Base-by-base conservation (phyloP, 257 asterid species). In the Vinca minor region DNA sequence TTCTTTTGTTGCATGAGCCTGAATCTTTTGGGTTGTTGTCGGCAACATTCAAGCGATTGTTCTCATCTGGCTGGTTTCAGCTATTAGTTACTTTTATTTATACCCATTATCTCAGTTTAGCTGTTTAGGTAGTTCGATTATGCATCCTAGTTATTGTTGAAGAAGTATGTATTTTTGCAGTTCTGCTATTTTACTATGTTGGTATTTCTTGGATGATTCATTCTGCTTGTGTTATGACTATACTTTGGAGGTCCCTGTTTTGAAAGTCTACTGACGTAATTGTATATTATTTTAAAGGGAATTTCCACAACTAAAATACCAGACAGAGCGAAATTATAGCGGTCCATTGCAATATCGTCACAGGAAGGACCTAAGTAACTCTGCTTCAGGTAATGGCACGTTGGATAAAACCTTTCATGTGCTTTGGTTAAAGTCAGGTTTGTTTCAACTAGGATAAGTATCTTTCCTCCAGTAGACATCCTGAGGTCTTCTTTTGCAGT, bases 331-430 rank as follows among this genome's bases (percentile, higher is more conserved):
- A 59, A 93, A 67, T 72, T 79, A 74, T 74, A 87, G 97, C 59
- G 96, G 96, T 42, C 93, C 94, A 21, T 62, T 89, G 80, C 99
- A 89, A 73, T 63, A 68, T 75, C 92, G 90, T 69, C 95, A 79
- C 60, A 87, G 78, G 76, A 93, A 82, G 80, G 96, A 87, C 55
- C 68, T 69, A 35, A 71, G 75, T 75, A 76, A 75, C 71, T 74
- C 81, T 38, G 49, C 78, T 11, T 52, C 85, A 64, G 94, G 95
- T 87, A 85, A 79, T 71, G 54, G 73, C 21, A 59, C 7, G 52
- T 52, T 29, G 38, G 38, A 59, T 32, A 8, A 31, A 8, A 8
- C 45, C 21, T 28, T 36, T 25, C 21, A n/a, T 18, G 48, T 32
- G 47, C 15, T 12, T 42, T 38, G 12, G 44, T 38, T 38, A 13